These are phyloP conservation scores for Hypomontagnella monticulosa DNA, from an alignment of 495 filamentous ascomycete species.

Conservation along the genomic window DNA sequence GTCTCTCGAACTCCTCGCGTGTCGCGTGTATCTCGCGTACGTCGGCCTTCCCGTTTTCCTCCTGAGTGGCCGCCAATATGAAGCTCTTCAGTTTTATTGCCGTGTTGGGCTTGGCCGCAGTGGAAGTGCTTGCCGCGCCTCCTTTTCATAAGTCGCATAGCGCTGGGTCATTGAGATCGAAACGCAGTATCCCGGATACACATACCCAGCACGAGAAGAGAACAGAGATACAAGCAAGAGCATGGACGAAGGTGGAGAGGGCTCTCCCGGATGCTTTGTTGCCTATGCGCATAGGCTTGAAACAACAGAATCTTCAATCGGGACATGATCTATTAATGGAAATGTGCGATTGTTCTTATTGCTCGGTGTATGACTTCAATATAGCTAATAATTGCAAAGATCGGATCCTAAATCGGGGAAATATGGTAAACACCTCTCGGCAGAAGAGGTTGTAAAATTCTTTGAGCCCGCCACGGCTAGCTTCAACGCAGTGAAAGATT, in stretches of 20 bases:
- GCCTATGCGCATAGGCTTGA: conserved; percentile 42
- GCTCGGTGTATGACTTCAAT: conserved; percentile 50
- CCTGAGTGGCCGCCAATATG: conserved; percentile 21
- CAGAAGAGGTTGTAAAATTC: conserved; percentile 58
- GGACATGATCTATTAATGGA: conserved; percentile 48
- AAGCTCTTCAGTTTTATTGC: conserved; percentile 29
- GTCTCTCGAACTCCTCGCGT: conserved; percentile 4
- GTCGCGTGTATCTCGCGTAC: conserved; percentile 11
- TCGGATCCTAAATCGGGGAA: conserved; percentile 70
- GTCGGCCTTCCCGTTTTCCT: background rate
- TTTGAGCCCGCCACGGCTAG: conserved; percentile 57
- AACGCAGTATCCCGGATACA: conserved; percentile 37
- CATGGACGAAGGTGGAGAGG: conserved; percentile 45
- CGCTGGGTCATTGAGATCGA: conserved; percentile 2
- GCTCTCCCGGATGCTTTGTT: conserved; percentile 40
- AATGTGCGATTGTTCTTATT: conserved; percentile 36
- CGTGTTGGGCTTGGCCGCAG: conserved; percentile 20
- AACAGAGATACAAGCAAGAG: conserved; percentile 58
- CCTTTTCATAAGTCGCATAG: conserved; percentile 15
- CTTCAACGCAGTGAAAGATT: conserved; percentile 57
- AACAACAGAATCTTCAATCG: conserved; percentile 40
- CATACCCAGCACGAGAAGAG: conserved; percentile 49
- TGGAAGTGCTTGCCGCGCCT: conserved; percentile 29
- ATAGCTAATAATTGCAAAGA: conserved; percentile 90
- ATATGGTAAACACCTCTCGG: conserved; percentile 63